Evolutionary conservation across 2,329 filamentous ascomycete species (phyloP), one percentile per base, ranked within the genome.

Genomic region (Verticillium isaacii): DNA sequence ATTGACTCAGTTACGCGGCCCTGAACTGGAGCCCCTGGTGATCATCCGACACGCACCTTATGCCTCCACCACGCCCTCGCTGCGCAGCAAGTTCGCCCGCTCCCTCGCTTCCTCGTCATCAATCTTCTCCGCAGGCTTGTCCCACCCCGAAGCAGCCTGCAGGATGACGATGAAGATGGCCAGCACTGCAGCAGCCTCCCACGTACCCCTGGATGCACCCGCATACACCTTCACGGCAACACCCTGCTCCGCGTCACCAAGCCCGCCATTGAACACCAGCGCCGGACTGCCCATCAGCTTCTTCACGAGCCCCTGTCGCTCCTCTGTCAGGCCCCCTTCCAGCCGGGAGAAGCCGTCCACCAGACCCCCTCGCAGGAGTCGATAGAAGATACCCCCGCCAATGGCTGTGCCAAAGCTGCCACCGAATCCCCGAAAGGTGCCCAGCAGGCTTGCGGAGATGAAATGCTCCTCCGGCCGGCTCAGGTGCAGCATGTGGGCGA

Each of bases 401-500:
- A 94, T 89, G 0, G 91, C 86, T 1, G 89, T 89, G 2, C 92
- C 91, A 68, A 96, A 95, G 59, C 87, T 90, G 15, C 91, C 91
- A 0, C 90, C 90, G 65, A 95, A 93, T 5, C 90, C 90, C 4
- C 92, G 84, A 74, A 94, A 94, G 1, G 91, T 96, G 32, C 89
- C 86, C 4, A 94, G 75, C 52, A 96, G 78, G 14, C 90, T 89
- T 0, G 89, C 92, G 3, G 89, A 86, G 58, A 95, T 86, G 69
- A 90, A 92, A 68, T 93, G 90, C 1, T 87, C 85, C 7, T 85
- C 80, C 0, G 84, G 80, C 0, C 79, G 78, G 0, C 89, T 90
- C 5, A 94, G 79, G 71, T 95, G 90, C 5, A 96, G 80, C 5
- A 93, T 73, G 69, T 96, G 92, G 0, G 91, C 90, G 2, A 96